Evolutionary conservation across 495 filamentous ascomycete genomes (phyloP).

Genomic region (Podospora didyma): DNA sequence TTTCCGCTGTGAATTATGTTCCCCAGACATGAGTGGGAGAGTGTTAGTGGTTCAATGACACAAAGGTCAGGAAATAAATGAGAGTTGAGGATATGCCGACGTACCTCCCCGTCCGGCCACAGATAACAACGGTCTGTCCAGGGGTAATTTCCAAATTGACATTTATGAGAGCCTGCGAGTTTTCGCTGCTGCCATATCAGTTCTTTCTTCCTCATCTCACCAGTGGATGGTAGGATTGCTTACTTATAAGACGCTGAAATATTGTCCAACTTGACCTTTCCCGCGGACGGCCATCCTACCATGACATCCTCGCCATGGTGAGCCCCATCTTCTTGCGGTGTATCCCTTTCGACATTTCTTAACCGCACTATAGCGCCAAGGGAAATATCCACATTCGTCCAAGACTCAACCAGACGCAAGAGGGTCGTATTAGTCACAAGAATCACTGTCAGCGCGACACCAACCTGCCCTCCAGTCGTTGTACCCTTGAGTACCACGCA

Average conservation of each 20-base stretch:
- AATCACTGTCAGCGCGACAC: slow-evolving; percentile 26
- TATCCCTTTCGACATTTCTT: slow-evolving; percentile 33
- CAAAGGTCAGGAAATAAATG: not conserved
- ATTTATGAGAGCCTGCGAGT: slow-evolving; percentile 23
- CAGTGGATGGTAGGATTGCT: not conserved
- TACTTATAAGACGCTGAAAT: slow-evolving; percentile 34
- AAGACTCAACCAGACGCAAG: slow-evolving; percentile 30
- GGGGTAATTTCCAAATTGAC: slow-evolving; percentile 28
- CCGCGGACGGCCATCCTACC: slow-evolving; percentile 31
- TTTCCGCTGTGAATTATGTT: slow-evolving; percentile 31
- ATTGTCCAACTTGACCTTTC: slow-evolving; percentile 26
- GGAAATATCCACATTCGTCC: slow-evolving; percentile 48
- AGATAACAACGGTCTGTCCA: slow-evolving; percentile 33
- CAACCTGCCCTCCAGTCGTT: slow-evolving; percentile 28
- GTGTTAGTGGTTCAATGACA: no score
- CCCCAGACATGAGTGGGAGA: not conserved
- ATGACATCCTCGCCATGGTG: slow-evolving; percentile 6
- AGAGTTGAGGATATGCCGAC: not conserved
- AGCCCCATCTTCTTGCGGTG: slow-evolving; percentile 25
- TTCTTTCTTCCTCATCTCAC: not conserved
- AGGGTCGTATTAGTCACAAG: slow-evolving; percentile 30
- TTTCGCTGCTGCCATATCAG: slow-evolving; percentile 4
- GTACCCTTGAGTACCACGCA: slow-evolving; percentile 25
- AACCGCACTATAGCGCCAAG: slow-evolving; percentile 49
- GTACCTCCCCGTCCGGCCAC: slow-evolving; percentile 30